Percentiles rank a stretch among this genome's conserved stretches.
phyloP scores from a whole-genome alignment of 1,139 yeast species.

The Geotrichum citri-aurantii region DNA sequence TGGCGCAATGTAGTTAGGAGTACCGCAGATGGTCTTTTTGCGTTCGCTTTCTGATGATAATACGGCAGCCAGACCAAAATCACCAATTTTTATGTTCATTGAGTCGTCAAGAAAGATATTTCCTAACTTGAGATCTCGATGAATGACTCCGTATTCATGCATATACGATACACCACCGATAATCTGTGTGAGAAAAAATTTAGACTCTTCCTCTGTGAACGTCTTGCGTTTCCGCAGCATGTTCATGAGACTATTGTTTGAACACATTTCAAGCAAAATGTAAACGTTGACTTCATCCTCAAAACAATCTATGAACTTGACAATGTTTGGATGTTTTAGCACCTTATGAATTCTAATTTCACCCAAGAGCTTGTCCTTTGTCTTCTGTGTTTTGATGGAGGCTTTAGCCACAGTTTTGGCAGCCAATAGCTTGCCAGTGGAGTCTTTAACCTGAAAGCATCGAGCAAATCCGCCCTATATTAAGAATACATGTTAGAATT shows the following conservation, averaged over 20 bases:
- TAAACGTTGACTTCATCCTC: conserved; percentile 93
- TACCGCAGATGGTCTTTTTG: conserved; percentile 92
- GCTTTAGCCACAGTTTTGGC: conserved; percentile 98
- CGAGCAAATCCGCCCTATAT: conserved; percentile 89
- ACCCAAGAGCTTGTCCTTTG: conserved; percentile 75
- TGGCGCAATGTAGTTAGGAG: conserved; percentile 97
- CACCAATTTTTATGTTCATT: conserved; percentile 92
- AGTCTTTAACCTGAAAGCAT: conserved; percentile 92
- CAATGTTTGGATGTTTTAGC: conserved; percentile 83
- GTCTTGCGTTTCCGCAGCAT: conserved; percentile 75
- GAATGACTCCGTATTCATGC: conserved; percentile 91
- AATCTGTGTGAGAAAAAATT: conserved; percentile 85
- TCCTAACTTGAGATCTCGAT: conserved; percentile 90
- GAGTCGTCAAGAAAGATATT: conserved; percentile 88
- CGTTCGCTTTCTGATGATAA: conserved; percentile 64
- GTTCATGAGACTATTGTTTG: conserved; percentile 75
- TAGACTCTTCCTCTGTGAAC: conserved; percentile 85
- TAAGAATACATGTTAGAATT: neutral
- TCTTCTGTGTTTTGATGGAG: conserved; percentile 84
- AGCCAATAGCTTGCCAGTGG: conserved; percentile 74
- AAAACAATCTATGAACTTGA: conserved; percentile 87
- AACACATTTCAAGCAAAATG: conserved; percentile 88
- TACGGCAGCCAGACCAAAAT: conserved; percentile 92
- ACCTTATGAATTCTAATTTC: conserved; percentile 95
- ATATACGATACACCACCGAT: conserved; percentile 90